A percentile compares a stretch with the other conserved stretches of the same genome.
Conservation (phyloP, 257 asterid species). For the Rehmannia glutinosa region DNA sequence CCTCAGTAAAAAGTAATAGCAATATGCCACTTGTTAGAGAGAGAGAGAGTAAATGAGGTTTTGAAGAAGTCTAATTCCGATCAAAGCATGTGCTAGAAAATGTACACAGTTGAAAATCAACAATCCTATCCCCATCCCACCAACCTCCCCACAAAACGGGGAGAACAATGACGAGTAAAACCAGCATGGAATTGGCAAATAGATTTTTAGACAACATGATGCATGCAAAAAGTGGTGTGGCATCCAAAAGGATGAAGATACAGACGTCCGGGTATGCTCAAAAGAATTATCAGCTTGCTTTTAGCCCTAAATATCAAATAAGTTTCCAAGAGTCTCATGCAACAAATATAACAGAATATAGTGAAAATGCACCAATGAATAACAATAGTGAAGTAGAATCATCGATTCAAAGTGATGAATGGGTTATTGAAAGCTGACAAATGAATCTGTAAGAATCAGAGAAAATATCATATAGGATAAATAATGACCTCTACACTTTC, state of each 20-base stretch:
- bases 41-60: not conserved
- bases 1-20: not conserved
- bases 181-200: not conserved
- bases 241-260: not conserved
- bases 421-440: not conserved
- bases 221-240: not conserved
- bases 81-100: too few relatives aligned
- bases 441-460: not conserved
- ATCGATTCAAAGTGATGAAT: not conserved
- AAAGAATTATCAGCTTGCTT: not conserved
- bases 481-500: slow-evolving; percentile 43
- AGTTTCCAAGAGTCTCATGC: not conserved
- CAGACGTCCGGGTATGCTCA: not conserved
- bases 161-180: too few relatives aligned
- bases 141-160: too few relatives aligned
- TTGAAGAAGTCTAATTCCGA: not conserved
- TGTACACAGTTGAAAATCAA: too few relatives aligned
- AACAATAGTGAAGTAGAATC: not conserved
- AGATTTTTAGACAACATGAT: not conserved
- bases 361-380: not conserved
- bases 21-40: not conserved
- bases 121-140: not conserved
- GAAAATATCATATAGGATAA: not conserved
- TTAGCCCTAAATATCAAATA: not conserved
- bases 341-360: not conserved